Conservation (phyloP, 768 basidiomycete genomes). For the Tricholoma bakamatsutake region DNA sequence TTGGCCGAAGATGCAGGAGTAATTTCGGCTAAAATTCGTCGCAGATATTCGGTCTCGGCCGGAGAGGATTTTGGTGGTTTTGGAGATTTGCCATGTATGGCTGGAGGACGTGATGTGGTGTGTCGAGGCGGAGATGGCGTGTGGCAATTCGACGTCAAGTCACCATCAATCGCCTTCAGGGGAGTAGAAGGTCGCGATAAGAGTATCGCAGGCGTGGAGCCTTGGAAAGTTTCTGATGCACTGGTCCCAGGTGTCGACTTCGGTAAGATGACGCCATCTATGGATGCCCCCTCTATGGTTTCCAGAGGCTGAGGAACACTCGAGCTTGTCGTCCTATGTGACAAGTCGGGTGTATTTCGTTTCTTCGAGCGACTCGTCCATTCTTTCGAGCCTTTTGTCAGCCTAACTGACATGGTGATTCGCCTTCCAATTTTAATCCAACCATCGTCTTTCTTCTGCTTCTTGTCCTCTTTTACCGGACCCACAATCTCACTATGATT, state of each 20-base stretch:
- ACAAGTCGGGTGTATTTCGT: conserved; percentile 14
- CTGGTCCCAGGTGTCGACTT: background rate
- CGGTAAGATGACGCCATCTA: conserved; percentile 5
- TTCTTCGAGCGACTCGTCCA: conserved; percentile 30
- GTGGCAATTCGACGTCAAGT: conserved; percentile 2
- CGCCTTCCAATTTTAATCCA: conserved; percentile 66
- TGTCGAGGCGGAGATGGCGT: conserved; percentile 8
- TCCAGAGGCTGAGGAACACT: conserved; percentile 1
- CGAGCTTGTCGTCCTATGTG: background rate
- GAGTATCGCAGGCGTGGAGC: conserved; percentile 4
- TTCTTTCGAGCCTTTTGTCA: conserved; percentile 33
- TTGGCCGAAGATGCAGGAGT: conserved; percentile 32
- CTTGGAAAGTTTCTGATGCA: conserved; percentile 1
- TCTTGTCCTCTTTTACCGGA: conserved; percentile 25
- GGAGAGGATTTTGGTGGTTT: conserved; percentile 49
- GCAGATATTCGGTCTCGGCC: conserved; percentile 62
- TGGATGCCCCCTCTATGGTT: conserved; percentile 2
- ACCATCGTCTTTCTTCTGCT: conserved; percentile 31
- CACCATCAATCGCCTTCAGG: conserved; percentile 2
- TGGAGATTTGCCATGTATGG: conserved; percentile 34
- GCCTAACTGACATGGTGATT: conserved; percentile 53
- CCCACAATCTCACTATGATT: conserved; percentile 33
- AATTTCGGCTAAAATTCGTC: conserved; percentile 62
- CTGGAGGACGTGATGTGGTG: conserved; percentile 17
- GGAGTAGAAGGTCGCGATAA: conserved; percentile 9